Percentiles rank a stretch among this genome's conserved stretches.
Evolutionary conservation across 1,139 yeast genomes (phyloP).

Genomic region (Candida glucosophila): DNA sequence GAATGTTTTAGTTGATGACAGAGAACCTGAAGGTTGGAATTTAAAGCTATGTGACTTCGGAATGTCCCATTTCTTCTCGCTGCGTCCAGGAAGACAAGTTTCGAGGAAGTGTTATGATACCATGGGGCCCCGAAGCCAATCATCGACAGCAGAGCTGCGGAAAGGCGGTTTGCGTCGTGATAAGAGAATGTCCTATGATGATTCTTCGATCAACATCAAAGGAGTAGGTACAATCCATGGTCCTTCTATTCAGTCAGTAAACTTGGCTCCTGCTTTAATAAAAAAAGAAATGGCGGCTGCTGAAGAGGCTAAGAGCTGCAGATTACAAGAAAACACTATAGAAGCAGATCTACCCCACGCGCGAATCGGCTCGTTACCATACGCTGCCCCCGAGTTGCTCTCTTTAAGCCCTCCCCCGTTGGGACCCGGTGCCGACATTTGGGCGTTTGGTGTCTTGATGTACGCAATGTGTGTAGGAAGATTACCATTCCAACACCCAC

Average conservation of each 20-base stretch:
- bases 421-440: conserved; percentile 71
- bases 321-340: conserved; percentile 8
- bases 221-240: conserved; percentile 21
- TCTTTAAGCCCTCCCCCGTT: conserved; percentile 59
- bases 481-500: conserved; percentile 76
- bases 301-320: conserved; percentile 1
- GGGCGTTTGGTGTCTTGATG: conserved; percentile 82
- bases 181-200: conserved; percentile 21
- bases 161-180: conserved; percentile 30
- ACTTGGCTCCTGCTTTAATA: conserved; percentile 28
- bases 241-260: conserved; percentile 28
- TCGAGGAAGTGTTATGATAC: conserved; percentile 9
- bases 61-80: conserved; percentile 43
- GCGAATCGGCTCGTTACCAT: conserved; percentile 84
- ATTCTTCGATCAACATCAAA: conserved; percentile 25
- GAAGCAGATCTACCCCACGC: conserved; percentile 48
- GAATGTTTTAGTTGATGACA: conserved; percentile 57
- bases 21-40: conserved; percentile 15
- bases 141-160: conserved; percentile 28
- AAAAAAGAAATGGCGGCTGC: conserved; percentile 11
- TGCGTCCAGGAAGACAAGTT: conserved; percentile 19
- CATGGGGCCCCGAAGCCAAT: conserved; percentile 36
- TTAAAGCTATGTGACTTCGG: conserved; percentile 81
- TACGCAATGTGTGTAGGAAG: conserved; percentile 68
- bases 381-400: conserved; percentile 83